Conservation (phyloP, 176 grass and related monocot genomes). For the Oryza brachyantha region DNA sequence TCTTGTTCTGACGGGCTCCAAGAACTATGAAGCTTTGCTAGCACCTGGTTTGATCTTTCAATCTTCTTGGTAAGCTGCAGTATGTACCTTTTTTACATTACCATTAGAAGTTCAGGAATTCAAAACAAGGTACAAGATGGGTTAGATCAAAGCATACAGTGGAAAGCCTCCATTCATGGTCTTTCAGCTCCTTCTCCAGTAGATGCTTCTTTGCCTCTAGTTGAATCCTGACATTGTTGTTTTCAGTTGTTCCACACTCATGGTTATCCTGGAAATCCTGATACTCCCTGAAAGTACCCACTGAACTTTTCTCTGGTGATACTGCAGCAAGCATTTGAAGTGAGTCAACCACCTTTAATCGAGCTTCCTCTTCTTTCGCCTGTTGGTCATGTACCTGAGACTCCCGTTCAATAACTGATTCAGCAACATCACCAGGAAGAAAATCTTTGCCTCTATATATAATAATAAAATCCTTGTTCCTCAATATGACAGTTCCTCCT, state of each 20-base stretch:
- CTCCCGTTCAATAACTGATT: slow-evolving; percentile 57
- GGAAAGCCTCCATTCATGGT: slow-evolving; percentile 58
- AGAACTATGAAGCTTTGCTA: slow-evolving; percentile 60
- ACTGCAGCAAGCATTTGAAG: slow-evolving; percentile 35
- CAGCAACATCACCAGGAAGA: slow-evolving; percentile 60
- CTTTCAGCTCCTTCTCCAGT: slow-evolving; percentile 74
- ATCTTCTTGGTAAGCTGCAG: slow-evolving; percentile 79
- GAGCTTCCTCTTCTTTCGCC: slow-evolving; percentile 76
- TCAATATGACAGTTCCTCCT: slow-evolving; percentile 86
- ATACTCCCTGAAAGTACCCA: slow-evolving; percentile 67
- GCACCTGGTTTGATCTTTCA: slow-evolving; percentile 61
- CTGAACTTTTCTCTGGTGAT: slow-evolving; percentile 40
- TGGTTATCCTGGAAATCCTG: slow-evolving; percentile 53
- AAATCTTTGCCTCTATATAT: slow-evolving; percentile 98
- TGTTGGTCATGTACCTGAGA: slow-evolving; percentile 56
- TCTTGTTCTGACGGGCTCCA: slow-evolving; percentile 45
- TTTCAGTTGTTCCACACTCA: slow-evolving; percentile 32
- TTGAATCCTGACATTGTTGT: slow-evolving; percentile 24
- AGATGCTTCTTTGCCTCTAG: slow-evolving; percentile 63
- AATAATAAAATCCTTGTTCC: slow-evolving; percentile 90
- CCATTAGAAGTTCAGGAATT: not conserved
- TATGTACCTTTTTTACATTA: not conserved
- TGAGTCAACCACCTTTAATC: slow-evolving; percentile 46
- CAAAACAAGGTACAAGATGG: slow-evolving; percentile 9
- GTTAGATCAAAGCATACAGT: slow-evolving; percentile 51